Base-by-base conservation (phyloP, 2,329 filamentous ascomycete species). In the Didymella pomorum region DNA sequence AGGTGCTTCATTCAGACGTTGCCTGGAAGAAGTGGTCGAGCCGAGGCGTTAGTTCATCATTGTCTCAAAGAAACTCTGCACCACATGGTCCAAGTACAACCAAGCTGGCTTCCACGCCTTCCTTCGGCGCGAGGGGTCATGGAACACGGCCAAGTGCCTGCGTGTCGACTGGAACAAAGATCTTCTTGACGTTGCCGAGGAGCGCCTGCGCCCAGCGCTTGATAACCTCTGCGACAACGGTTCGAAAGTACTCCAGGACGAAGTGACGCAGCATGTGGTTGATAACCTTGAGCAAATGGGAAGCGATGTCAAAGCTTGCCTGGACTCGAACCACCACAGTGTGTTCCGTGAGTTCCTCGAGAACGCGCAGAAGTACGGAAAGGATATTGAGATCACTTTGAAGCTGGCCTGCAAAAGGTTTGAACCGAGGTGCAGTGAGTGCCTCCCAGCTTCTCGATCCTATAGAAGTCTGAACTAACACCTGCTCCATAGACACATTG, bases 111-210 rank as follows among this genome's bases (percentile, higher is more conserved):
- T 33, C 14, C 20, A 21, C 2, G 20, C 28, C 4, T 44, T 52
- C 21, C 20, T 52, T 16, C 10, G 29, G 20, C 49, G 23, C 8
- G 28, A 52, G 21, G 28, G 49, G 21, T 21, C 25, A 21, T 52
- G 39, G 39, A 52, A 35, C 16, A 52, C 29, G 9, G 16, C 49
- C 12, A 33, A 18, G 1, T 35, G 39, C 6, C 25, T 20, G 9
- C 49, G 28, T 7, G 49, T 28, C n/a, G 39, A 52, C 28, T 52
- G 49, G 29, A 44, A 52, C 8, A 14, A 33, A 16, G 49, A 52
- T 4, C 21, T 52, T 20, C 28, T 52, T 16, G 26, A 35, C 12
- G 6, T 25, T 2, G 21, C 21, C 2, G 20, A 52, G 5, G 49
- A 26, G 21, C 16, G 20, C 4, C 7, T 52, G 21, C 50, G 50